Evolutionary conservation across 345 rosid species (phyloP).

Genomic region (Turnera subulata): DNA sequence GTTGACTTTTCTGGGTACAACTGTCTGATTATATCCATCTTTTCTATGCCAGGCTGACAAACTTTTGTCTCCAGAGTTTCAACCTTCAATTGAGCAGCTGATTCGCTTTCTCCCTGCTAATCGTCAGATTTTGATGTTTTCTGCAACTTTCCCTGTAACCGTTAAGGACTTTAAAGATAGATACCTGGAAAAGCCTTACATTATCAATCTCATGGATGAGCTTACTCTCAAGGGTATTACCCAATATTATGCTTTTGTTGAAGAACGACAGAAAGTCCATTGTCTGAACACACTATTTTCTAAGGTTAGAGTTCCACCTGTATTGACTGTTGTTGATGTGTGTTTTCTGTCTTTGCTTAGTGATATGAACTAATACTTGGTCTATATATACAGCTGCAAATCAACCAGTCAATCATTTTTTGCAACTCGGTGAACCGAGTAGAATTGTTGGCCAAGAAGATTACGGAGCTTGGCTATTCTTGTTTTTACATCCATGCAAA

Average conservation of each 20-base stretch:
- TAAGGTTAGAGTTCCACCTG: slow-evolving; percentile 55
- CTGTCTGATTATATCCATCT: slow-evolving; percentile 31
- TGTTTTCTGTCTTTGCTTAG: background rate
- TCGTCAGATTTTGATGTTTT: slow-evolving; percentile 96
- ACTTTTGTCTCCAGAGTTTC: slow-evolving; percentile 96
- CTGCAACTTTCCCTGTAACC: slow-evolving; percentile 98
- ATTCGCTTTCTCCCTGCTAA: slow-evolving; percentile 73
- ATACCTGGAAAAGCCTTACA: slow-evolving; percentile 73
- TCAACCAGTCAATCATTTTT: slow-evolving; percentile 96
- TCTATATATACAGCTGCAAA: slow-evolving; percentile 76
- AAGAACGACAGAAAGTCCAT: slow-evolving; percentile 99
- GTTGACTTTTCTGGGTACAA: background rate
- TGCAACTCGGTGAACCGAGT: slow-evolving; percentile 99
- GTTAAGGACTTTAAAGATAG: slow-evolving; percentile 97
- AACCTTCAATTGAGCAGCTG: slow-evolving; percentile 91
- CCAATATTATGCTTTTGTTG: slow-evolving; percentile 96
- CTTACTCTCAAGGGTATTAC: slow-evolving; percentile 97
- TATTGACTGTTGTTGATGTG: background rate
- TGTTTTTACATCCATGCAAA: slow-evolving; percentile 98
- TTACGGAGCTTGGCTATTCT: slow-evolving; percentile 98
- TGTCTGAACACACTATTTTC: slow-evolving; percentile 98
- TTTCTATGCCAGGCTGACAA: slow-evolving; percentile 80
- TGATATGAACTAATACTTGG: slow-evolving; percentile 6
- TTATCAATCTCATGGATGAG: slow-evolving; percentile 99
- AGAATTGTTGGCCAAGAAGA: slow-evolving; percentile 95